phyloP scores from a whole-genome alignment of 495 filamentous ascomycete species.

The Penicillium coffeae region DNA sequence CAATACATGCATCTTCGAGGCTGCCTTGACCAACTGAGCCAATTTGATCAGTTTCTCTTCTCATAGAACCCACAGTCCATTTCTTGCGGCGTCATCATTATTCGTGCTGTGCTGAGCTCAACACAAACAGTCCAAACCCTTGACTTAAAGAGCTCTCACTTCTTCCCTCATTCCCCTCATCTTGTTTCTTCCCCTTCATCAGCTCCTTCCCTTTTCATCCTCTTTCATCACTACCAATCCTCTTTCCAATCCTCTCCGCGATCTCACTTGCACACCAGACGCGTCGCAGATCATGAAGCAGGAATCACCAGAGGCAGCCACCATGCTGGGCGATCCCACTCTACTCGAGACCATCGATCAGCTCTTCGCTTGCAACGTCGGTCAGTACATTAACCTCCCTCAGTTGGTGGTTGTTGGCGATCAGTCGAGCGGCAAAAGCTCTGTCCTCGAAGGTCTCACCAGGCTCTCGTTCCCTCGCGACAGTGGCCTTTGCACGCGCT shows the following conservation, averaged over 20 bases:
- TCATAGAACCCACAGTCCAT: too few species aligned
- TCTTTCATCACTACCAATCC: not conserved
- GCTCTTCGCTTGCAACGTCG: slow-evolving; percentile 37
- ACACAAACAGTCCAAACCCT: not conserved
- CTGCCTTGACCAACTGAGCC: too few species aligned
- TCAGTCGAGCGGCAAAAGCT: slow-evolving; percentile 44
- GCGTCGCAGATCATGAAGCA: too few species aligned
- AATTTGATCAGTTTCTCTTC: too few species aligned
- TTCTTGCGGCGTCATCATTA: too few species aligned
- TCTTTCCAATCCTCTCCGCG: not conserved
- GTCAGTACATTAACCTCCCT: slow-evolving; percentile 34
- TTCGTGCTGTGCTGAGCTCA: too few species aligned
- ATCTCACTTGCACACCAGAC: not conserved
- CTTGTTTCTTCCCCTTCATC: too few species aligned
- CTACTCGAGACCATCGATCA: slow-evolving; percentile 43
- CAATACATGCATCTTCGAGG: too few species aligned
- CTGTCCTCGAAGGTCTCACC: slow-evolving; percentile 44
- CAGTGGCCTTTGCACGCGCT: slow-evolving; percentile 42
- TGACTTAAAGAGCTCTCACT: not conserved
- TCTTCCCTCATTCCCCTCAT: not conserved
- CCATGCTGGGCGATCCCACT: slow-evolving; percentile 23
- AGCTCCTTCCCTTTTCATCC: not conserved
- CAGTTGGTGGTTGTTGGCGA: slow-evolving; percentile 45
- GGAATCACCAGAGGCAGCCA: not conserved
- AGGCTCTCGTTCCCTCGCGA: slow-evolving; percentile 39